Base-by-base conservation (phyloP, 202 grass and related monocot species). In the Schoenoplectus triqueter region DNA sequence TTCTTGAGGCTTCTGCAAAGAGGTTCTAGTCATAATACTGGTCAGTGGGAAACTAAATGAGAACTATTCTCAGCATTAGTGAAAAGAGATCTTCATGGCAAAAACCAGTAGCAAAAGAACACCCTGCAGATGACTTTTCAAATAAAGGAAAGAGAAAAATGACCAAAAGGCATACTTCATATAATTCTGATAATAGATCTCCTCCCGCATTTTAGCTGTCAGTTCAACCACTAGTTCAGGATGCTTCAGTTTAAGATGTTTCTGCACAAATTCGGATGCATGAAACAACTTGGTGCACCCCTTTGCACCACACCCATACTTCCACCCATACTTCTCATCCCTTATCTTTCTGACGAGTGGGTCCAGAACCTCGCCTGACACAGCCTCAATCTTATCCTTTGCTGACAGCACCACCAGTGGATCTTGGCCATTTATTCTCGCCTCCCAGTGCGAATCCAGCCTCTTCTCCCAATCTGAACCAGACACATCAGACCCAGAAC, bases 321-420 rank as follows among this genome's bases (percentile, higher is more conserved):
- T 99, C 96, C 96, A 99, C 45, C 93, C 93, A 81, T 99, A 99
- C 74, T 95, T 98, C 75, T 98, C 95, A 89, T 98, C 95, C 61
- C 95, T 92, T 83, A 98, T 98, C 89, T 98, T 98, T 85, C 95
- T 89, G 21, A 95, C 91, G 56, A 86, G 85, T 39, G 95, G 95
- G 69, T 98, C 93, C 55, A 98, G 80, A 87, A 85, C 91, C 85
- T 98, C 95, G 78, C 86, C 87, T 66, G 95, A 91, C 41, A 92
- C 91, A 70, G 95, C 95, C 87, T 98, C 95, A 64, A 98, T 93
- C 86, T 98, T 98, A 45, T 95, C 95, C 84, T 95, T 95, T 5
- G 91, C 93, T 10, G 88, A 90, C 73, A 98, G 80, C 78, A 86
- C 73, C 66, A 93, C 86, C 85, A 98, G 68, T 15, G 90, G 95